Conservation (phyloP, 2,329 filamentous ascomycete species). For the Drechslerella coelobrocha region DNA sequence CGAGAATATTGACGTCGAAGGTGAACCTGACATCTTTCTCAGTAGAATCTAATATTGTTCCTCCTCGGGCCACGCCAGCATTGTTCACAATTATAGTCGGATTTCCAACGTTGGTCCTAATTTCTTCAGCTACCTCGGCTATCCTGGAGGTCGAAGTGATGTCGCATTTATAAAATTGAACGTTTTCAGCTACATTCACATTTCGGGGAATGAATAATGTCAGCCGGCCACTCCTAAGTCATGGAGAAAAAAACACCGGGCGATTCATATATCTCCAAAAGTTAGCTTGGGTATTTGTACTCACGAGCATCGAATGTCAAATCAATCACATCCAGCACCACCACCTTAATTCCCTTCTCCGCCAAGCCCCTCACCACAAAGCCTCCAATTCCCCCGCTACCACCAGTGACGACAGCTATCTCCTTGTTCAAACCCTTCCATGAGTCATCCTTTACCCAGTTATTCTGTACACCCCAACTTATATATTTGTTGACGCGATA, state of each 20-base stretch:
- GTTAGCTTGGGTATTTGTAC: conserved; percentile 45
- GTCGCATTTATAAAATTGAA: conserved; percentile 75
- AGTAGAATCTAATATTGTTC: conserved; percentile 67
- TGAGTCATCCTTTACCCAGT: conserved; percentile 63
- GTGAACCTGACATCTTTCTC: conserved; percentile 70
- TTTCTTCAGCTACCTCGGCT: conserved; percentile 62
- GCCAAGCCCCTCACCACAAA: conserved; percentile 71
- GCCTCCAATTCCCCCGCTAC: conserved; percentile 75
- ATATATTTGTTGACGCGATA: conserved; percentile 63
- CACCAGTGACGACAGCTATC: conserved; percentile 76
- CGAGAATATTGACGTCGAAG: conserved; percentile 74
- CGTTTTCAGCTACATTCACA: conserved; percentile 63
- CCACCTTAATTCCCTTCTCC: conserved; percentile 70
- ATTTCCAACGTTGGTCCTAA: conserved; percentile 67
- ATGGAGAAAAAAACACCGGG: too few relatives aligned
- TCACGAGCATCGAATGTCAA: conserved; percentile 65
- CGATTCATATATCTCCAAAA: not conserved
- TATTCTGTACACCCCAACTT: conserved; percentile 63
- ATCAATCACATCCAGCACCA: conserved; percentile 73
- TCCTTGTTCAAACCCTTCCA: conserved; percentile 72
- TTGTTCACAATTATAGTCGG: conserved; percentile 77
- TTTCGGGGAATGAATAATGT: too few relatives aligned
- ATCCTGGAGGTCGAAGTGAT: conserved; percentile 66
- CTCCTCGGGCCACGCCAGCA: conserved; percentile 70
- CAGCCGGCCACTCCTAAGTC: too few relatives aligned